Evolutionary conservation across 73 alveolate genomes (phyloP).

Genomic region (Tetrahymena thermophila): DNA sequence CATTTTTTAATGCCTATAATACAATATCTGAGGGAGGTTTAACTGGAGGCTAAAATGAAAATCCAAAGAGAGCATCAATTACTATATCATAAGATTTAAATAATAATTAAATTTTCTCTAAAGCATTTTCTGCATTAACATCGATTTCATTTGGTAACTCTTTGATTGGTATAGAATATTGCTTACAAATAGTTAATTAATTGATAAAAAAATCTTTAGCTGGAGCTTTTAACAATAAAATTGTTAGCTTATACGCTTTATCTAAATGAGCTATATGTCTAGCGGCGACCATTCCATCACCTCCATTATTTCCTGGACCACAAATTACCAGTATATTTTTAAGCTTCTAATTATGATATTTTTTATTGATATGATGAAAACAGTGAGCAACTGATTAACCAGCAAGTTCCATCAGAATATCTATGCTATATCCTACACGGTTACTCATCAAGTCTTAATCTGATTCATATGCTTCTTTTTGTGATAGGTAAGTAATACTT

Average conservation of each 20-base stretch:
- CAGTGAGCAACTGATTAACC: constrained; percentile 85
- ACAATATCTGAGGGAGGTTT: constrained; percentile 90
- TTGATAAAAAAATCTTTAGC: constrained; percentile 64
- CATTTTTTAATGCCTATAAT: constrained; percentile 59
- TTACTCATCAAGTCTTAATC: constrained; percentile 87
- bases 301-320: constrained; percentile 98
- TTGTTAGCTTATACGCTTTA: constrained; percentile 77
- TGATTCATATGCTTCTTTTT: constrained; percentile 55
- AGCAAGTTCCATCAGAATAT: constrained; percentile 88
- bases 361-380: constrained; percentile 45
- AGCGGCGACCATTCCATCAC: constrained; percentile 97
- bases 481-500: constrained; percentile 48
- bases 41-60: constrained; percentile 93
- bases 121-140: constrained; percentile 10
- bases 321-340: constrained; percentile 74
- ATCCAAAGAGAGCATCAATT: constrained; percentile 92
- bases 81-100: constrained; percentile 51
- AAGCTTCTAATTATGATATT: constrained; percentile 22
- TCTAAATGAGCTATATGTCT: constrained; percentile 74
- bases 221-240: constrained; percentile 84
- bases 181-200: constrained; percentile 70
- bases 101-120: neutral
- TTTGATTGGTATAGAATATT: constrained; percentile 38
- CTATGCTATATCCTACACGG: constrained; percentile 66
- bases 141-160: constrained; percentile 35